These are phyloP conservation scores for Pezicula radicicola DNA, from an alignment of 2,329 filamentous ascomycete genomes.

Conservation along the genomic window DNA sequence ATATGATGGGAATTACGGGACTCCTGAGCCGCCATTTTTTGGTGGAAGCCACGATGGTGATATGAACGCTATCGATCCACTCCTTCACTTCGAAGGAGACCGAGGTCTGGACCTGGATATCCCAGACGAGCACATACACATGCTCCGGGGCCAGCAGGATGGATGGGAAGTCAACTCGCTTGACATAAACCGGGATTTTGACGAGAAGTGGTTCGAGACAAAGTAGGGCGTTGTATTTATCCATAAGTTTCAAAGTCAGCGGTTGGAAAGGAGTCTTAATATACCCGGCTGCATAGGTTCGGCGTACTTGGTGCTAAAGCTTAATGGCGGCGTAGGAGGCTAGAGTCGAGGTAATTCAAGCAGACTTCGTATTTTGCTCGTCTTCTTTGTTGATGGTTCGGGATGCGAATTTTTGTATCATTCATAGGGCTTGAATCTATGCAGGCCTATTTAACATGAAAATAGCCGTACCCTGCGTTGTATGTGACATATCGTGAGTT, in stretches of 20 bases:
- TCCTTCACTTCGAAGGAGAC: constrained; percentile 18
- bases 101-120: constrained; percentile 20
- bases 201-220: constrained; percentile 26
- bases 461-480: no score
- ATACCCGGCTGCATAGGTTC: no score
- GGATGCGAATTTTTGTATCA: neutral
- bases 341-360: neutral
- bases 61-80: constrained; percentile 13
- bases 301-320: no score
- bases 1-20: constrained; percentile 13
- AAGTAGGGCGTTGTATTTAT: constrained; percentile 1
- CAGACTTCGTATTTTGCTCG: neutral
- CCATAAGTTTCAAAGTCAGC: neutral
- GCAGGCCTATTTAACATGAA: no score
- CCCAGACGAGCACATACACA: constrained; percentile 25
- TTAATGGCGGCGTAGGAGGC: neutral
- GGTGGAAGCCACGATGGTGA: constrained; percentile 16
- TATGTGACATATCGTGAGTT: no score
- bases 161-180: constrained; percentile 28
- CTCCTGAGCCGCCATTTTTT: constrained; percentile 20
- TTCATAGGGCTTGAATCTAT: no score
- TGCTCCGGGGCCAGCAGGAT: constrained; percentile 25
- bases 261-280: neutral
- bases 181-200: constrained; percentile 26
- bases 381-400: neutral